Evolutionary conservation across 2,329 filamentous ascomycete species (phyloP).

Genomic region (Escovopsis sp.): DNA sequence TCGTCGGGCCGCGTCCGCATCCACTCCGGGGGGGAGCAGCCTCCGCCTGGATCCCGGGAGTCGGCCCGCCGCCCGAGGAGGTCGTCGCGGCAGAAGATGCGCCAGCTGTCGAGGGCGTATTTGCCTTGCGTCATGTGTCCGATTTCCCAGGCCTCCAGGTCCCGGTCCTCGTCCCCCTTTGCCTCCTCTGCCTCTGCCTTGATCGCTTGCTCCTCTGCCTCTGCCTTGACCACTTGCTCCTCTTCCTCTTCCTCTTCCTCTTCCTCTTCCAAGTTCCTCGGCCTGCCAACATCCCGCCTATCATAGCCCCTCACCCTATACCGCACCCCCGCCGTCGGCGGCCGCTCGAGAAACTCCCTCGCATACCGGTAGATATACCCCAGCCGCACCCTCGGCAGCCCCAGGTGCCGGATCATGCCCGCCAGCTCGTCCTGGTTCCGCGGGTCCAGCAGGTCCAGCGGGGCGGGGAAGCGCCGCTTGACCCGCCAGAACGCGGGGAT

Average conservation of each 20-base stretch:
- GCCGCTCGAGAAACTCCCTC: slow-evolving; percentile 46
- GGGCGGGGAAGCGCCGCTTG: slow-evolving; percentile 50
- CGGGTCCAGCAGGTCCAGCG: slow-evolving; percentile 39
- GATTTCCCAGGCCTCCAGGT: slow-evolving; percentile 56
- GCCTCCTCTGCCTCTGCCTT: neutral
- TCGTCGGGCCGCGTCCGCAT: slow-evolving; percentile 69
- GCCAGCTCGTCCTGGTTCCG: slow-evolving; percentile 35
- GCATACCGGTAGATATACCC: slow-evolving; percentile 56
- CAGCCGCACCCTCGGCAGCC: slow-evolving; percentile 54
- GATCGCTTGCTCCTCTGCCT: neutral
- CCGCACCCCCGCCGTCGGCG: slow-evolving; percentile 43
- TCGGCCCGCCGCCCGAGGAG: slow-evolving; percentile 49
- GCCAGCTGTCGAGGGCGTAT: slow-evolving; percentile 81
- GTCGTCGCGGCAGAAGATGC: slow-evolving; percentile 79
- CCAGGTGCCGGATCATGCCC: slow-evolving; percentile 51
- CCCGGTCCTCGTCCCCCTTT: neutral
- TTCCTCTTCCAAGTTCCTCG: slow-evolving; percentile 1
- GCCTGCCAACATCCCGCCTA: slow-evolving; percentile 15
- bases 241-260: neutral
- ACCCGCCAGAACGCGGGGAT: slow-evolving; percentile 61
- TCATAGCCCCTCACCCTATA: slow-evolving; percentile 37
- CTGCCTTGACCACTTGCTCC: neutral
- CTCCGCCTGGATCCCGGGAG: slow-evolving; percentile 44
- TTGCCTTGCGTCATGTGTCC: slow-evolving; percentile 68
- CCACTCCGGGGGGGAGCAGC: slow-evolving; percentile 71